phyloP scores from a whole-genome alignment of 1,284 basidiomycete species.

The Salmacisia buchloeana region DNA sequence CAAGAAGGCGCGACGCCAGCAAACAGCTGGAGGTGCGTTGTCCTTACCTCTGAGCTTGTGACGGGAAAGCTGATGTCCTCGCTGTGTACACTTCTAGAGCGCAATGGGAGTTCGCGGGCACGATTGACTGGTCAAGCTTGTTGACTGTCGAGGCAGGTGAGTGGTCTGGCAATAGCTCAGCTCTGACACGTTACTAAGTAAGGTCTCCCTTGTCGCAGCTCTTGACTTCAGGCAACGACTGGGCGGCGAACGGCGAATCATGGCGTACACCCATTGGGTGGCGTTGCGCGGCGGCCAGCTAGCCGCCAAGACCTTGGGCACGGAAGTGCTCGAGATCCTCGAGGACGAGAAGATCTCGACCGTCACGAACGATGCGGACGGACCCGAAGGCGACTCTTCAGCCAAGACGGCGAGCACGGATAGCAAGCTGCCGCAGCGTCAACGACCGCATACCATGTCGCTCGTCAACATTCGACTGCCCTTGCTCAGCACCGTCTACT shows the following conservation, averaged over 20 bases:
- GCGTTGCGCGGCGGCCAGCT: constrained; percentile 67
- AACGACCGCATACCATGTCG: not conserved
- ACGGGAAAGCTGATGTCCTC: constrained; percentile 25
- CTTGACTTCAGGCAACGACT: constrained; percentile 72
- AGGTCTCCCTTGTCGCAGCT: constrained; percentile 53
- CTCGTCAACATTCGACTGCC: not conserved
- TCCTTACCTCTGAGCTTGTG: too few species aligned
- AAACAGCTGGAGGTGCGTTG: constrained; percentile 11
- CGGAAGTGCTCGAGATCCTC: constrained; percentile 57
- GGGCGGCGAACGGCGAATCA: constrained; percentile 75
- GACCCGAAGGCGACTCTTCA: not conserved
- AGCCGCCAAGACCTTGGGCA: constrained; percentile 64
- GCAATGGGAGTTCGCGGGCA: constrained; percentile 31
- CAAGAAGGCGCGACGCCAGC: constrained; percentile 33
- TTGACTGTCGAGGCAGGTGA: constrained; percentile 18
- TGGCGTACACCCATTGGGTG: constrained; percentile 67
- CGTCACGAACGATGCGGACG: constrained; percentile 23
- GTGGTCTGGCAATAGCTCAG: not conserved
- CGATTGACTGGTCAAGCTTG: constrained; percentile 24
- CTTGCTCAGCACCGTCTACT: constrained; percentile 29
- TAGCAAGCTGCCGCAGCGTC: not conserved
- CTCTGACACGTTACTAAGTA: too few species aligned
- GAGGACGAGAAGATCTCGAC: constrained; percentile 18
- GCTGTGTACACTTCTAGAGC: constrained; percentile 14
- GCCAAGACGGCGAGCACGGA: not conserved